Conservation (phyloP, 164 flowering plant species). For the Magnolia officinalis region DNA sequence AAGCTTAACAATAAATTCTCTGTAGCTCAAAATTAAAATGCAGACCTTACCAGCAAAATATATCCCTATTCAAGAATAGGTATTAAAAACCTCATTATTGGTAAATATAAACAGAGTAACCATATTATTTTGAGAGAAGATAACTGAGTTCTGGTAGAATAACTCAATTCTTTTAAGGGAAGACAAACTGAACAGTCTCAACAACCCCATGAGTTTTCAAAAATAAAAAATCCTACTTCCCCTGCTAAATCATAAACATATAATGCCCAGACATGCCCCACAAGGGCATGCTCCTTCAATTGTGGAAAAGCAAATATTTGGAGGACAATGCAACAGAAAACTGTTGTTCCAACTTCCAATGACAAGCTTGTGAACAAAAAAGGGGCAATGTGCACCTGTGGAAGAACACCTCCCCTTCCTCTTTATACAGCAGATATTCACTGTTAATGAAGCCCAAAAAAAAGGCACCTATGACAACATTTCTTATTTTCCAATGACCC, state of each 20-base stretch:
- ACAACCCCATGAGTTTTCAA: not conserved
- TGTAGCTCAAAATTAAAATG: not conserved
- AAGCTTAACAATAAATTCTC: not conserved
- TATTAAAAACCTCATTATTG: not conserved
- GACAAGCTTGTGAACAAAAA: too few species aligned
- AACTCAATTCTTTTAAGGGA: not conserved
- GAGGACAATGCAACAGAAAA: not conserved
- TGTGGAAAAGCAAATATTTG: not conserved
- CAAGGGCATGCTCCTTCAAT: not conserved
- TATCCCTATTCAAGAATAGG: not conserved
- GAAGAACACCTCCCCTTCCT: too few species aligned
- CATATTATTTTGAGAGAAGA: not conserved
- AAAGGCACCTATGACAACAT: too few species aligned
- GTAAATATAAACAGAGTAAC: not conserved
- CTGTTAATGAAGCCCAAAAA: too few species aligned
- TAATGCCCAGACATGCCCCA: too few species aligned
- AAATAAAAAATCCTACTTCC: not conserved
- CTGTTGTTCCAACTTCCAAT: too few species aligned
- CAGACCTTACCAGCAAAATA: not conserved
- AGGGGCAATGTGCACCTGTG: too few species aligned
- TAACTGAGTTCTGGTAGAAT: not conserved
- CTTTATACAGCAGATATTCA: too few species aligned
- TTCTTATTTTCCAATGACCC: too few species aligned
- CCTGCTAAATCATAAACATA: not conserved
- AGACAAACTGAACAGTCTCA: not conserved